Evolutionary conservation across 176 grass and related monocot species (phyloP), one percentile per base, ranked within the genome.

Genomic region (Paspalum notatum): DNA sequence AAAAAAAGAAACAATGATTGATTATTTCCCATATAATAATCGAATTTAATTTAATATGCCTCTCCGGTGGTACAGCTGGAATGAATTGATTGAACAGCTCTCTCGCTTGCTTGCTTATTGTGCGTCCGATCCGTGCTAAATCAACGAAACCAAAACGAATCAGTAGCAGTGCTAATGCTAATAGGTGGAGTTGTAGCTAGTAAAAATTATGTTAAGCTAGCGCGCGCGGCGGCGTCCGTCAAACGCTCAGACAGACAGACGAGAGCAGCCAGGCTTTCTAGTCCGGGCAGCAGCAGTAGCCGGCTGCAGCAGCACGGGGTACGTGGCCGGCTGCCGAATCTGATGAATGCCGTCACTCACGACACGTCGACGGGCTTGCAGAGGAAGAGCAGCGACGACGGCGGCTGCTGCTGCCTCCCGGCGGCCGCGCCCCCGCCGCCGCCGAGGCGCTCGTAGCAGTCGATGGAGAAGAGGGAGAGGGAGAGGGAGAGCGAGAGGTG

Each of bases 381-480:
- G 10, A 98, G 77, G 89, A 98, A 98, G 32, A 98, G 86, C 66
- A 98, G 81, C 50, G 95, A 98, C 50, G 95, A 85, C 17, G 95
- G 86, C 12, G 21, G 7, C 67, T 70, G 83, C 71, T 56, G 75
- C 67, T 82, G 75, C 79, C 79, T 83, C 8, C 79, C 79, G 3
- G 57, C 52, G 2, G 17, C 52, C 8, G 12, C 51, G 14, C 21
- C 67, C 22, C 71, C 66, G 8, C 68, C 82, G 38, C 52, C 87
- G 50, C 84, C 90, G 14, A 99, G 92, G 51, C 96, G 90, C 79
- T 95, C 96, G 85, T 99, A 99, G 89, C 96, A 95, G 89, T 99
- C 96, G 85, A 99, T 99, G 84, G 96, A 99, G 92, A 99, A 95
- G 82, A 99, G 96, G 11, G 96, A 99, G 7, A 99, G 92, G 0